Base-by-base conservation (phyloP, 2,329 filamentous ascomycete species). In the Aspergillus clavatus region DNA sequence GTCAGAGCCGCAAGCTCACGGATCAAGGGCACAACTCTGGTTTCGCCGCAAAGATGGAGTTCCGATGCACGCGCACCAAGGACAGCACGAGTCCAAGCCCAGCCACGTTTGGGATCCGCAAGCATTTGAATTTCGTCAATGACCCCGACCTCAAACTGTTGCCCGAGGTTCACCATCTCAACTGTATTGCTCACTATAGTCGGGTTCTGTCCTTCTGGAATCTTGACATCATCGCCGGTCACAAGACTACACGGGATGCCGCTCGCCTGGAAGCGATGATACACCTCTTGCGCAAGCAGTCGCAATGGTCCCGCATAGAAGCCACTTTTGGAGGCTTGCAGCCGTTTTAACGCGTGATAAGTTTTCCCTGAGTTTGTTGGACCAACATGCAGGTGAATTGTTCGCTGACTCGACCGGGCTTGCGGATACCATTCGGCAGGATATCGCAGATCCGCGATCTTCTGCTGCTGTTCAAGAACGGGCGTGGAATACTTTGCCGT, bases 71-170 rank as follows among this genome's bases (percentile, higher is more conserved):
- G 84, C 1, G 95, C 77, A 27, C 93, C 93, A 4, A 98, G 74
- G 11, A 97, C 75, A 2, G 93, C 93, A 57, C 89, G 82, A 1
- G 90, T 95, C 93, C 93, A 98, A 2, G 89, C 90, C 83, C 86
- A 95, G 1, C 94, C 93, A 56, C 93, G 84, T 0, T 88, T 81
- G 0, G 65, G 51, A 58, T 89, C 84, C 12, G 81, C 84, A 55
- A 98, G 88, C 93, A 98, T 97, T 68, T 98, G 93, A 46, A 98
- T 97, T 71, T 98, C 93, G 62, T 98, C 93, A 51, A 98, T 91
- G 54, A 98, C 91, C 1, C 89, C 91, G 27, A 98, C 90, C 33
- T 97, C 91, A 23, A 87, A 81, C 2, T 66, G 63, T 3, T 68
- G 68, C 39, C 76, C 74, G 16, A 82, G 55, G 5, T 79, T 79